Evolutionary conservation across 1,284 basidiomycete species (phyloP).

Genomic region (Sporisorium reilianum): DNA sequence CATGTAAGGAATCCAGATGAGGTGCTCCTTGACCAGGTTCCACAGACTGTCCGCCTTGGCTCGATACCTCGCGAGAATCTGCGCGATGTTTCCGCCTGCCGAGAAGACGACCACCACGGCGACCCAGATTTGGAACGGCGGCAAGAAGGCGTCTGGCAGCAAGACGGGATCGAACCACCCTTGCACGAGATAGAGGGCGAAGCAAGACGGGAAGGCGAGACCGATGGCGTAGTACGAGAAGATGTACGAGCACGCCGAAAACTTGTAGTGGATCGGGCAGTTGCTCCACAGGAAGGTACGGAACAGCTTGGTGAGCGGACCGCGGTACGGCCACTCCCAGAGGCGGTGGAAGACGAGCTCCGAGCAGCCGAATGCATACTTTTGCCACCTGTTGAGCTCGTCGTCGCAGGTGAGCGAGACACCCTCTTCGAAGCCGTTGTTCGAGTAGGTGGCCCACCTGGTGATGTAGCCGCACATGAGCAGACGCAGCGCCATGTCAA

Average conservation of each 20-base stretch:
- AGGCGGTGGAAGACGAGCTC: conserved; percentile 69
- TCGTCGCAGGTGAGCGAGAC: conserved; percentile 82
- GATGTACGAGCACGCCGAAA: conserved; percentile 78
- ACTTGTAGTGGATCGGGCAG: conserved; percentile 77
- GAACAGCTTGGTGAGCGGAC: conserved; percentile 82
- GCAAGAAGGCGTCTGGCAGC: conserved; percentile 74
- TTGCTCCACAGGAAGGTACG: conserved; percentile 78
- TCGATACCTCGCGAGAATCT: conserved; percentile 80
- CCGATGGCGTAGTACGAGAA: conserved; percentile 83
- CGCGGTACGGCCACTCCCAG: conserved; percentile 78
- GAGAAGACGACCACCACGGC: conserved; percentile 82
- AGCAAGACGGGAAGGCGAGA: conserved; percentile 75
- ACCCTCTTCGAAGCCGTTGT: conserved; percentile 85
- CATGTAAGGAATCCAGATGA: conserved; percentile 80
- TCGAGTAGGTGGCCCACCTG: conserved; percentile 85
- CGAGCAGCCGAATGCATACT: conserved; percentile 81
- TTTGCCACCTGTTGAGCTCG: conserved; percentile 86
- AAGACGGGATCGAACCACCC: conserved; percentile 78
- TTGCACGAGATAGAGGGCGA: conserved; percentile 79
- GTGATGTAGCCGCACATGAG: conserved; percentile 75
- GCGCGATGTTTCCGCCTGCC: conserved; percentile 78
- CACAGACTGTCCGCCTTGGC: conserved; percentile 76
- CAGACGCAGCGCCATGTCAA: conserved; percentile 76
- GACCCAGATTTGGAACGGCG: conserved; percentile 78
- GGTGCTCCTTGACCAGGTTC: conserved; percentile 75